A percentile compares a stretch with the other conserved stretches of the same genome.
Conservation (phyloP, 2,329 filamentous ascomycete genomes). For the Blastomyces percursus region DNA sequence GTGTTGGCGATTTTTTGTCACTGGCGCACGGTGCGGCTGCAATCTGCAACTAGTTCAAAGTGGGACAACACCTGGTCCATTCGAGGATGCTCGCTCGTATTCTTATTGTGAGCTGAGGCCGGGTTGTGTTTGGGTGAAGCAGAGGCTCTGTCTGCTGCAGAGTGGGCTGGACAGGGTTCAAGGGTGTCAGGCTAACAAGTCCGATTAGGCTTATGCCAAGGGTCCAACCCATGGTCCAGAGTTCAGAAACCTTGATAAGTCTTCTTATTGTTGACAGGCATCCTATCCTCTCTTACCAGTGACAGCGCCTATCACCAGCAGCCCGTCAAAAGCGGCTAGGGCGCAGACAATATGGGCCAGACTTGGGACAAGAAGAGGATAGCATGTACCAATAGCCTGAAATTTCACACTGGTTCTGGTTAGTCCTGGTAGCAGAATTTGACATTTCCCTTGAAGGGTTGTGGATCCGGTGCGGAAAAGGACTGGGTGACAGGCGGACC, state of each 20-base stretch:
- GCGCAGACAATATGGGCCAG: not conserved
- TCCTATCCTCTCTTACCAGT: not conserved
- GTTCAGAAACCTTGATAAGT: not conserved
- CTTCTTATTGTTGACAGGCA: not conserved
- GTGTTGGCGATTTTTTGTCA: constrained; percentile 12
- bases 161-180: constrained; percentile 5
- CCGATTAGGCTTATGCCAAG: constrained; percentile 6
- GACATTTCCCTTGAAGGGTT: not conserved
- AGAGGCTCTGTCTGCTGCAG: not conserved
- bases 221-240: constrained; percentile 2
- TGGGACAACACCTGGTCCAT: constrained; percentile 5
- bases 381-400: constrained; percentile 4
- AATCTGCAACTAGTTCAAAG: constrained; percentile 15
- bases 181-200: not conserved
- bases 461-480: not conserved
- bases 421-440: constrained; percentile 1
- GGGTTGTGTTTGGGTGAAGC: constrained; percentile 3
- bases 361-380: not conserved
- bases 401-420: not conserved
- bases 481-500: constrained; percentile 1
- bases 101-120: not conserved
- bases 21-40: constrained; percentile 17
- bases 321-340: constrained; percentile 7
- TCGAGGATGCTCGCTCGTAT: constrained; percentile 6
- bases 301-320: not conserved